These are phyloP conservation scores for Salinomyces thailandicus DNA, from an alignment of 2,329 filamentous ascomycete species.

Conservation along the genomic window DNA sequence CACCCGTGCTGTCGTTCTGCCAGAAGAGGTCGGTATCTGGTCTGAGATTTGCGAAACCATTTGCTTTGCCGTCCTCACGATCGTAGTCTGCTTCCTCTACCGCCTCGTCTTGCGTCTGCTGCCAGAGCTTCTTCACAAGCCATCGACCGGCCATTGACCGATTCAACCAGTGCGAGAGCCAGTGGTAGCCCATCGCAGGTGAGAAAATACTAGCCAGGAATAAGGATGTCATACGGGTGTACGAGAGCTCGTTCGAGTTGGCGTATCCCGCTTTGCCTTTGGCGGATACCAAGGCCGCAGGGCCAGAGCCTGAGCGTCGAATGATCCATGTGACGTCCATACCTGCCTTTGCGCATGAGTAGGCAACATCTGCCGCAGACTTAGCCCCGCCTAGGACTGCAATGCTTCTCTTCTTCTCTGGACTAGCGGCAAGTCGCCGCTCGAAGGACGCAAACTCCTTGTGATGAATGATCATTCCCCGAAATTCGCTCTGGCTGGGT, in stretches of 20 bases:
- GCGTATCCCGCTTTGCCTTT: constrained; percentile 2
- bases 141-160: not conserved
- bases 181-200: constrained; percentile 1
- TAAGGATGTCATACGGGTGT: constrained; percentile 1
- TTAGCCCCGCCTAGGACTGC: constrained; percentile 29
- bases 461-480: constrained; percentile 20
- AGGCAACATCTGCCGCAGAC: constrained; percentile 31
- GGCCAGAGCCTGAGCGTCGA: constrained; percentile 22
- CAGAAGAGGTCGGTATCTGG: constrained; percentile 1
- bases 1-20: constrained; percentile 4
- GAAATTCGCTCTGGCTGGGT: constrained; percentile 17
- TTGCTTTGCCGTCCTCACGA: not conserved
- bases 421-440: not conserved
- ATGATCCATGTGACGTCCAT: constrained; percentile 27
- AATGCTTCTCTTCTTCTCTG: constrained; percentile 16
- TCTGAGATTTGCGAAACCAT: constrained; percentile 3
- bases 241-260: constrained; percentile 1
- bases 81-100: constrained; percentile 2
- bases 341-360: constrained; percentile 22
- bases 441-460: constrained; percentile 6
- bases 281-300: constrained; percentile 5
- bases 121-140: constrained; percentile 4
- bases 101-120: not conserved
- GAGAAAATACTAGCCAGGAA: constrained; percentile 2
- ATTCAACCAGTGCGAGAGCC: constrained; percentile 2